phyloP scores from a whole-genome alignment of 2,329 filamentous ascomycete species.

The Teratosphaeria pseudoeucalypti region DNA sequence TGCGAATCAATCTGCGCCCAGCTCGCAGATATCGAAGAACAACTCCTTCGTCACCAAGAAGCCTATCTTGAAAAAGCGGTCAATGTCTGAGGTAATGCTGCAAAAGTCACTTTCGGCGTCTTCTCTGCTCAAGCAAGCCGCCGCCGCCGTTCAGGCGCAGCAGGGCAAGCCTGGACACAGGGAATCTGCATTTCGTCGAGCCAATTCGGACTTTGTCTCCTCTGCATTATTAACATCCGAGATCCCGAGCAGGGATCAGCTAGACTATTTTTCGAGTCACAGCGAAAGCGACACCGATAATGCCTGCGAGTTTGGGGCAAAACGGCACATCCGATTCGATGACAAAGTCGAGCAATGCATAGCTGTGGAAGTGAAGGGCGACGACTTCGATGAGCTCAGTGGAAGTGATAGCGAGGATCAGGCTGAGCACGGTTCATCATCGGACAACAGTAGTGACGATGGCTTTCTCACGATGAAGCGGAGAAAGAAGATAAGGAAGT shows the following conservation, averaged over 20 bases:
- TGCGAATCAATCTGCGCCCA: slow-evolving; percentile 36
- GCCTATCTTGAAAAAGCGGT: slow-evolving; percentile 91
- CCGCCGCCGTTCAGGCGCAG: slow-evolving; percentile 75
- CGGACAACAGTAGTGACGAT: slow-evolving; percentile 51
- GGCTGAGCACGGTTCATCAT: slow-evolving; percentile 37
- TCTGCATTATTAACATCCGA: slow-evolving; percentile 51
- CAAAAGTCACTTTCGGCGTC: slow-evolving; percentile 80
- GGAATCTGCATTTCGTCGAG: slow-evolving; percentile 36
- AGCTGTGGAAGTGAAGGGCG: slow-evolving; percentile 76
- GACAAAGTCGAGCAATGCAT: slow-evolving; percentile 94
- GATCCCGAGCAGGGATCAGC: slow-evolving; percentile 51
- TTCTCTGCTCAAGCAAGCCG: slow-evolving; percentile 80
- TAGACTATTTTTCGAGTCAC: slow-evolving; percentile 50
- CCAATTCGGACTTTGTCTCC: slow-evolving; percentile 54
- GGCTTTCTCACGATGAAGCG: slow-evolving; percentile 71
- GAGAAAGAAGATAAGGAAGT: slow-evolving; percentile 34
- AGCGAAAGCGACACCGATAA: slow-evolving; percentile 60
- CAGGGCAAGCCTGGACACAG: slow-evolving; percentile 45
- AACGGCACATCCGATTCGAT: slow-evolving; percentile 91
- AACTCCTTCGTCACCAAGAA: slow-evolving; percentile 70
- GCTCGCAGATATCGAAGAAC: slow-evolving; percentile 47
- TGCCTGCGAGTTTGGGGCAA: slow-evolving; percentile 47
- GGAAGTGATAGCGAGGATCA: slow-evolving; percentile 25
- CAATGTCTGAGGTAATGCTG: slow-evolving; percentile 90
- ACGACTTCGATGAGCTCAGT: slow-evolving; percentile 56